Evolutionary conservation across 768 basidiomycete genomes (phyloP).

Genomic region (Tulasnella sp.): DNA sequence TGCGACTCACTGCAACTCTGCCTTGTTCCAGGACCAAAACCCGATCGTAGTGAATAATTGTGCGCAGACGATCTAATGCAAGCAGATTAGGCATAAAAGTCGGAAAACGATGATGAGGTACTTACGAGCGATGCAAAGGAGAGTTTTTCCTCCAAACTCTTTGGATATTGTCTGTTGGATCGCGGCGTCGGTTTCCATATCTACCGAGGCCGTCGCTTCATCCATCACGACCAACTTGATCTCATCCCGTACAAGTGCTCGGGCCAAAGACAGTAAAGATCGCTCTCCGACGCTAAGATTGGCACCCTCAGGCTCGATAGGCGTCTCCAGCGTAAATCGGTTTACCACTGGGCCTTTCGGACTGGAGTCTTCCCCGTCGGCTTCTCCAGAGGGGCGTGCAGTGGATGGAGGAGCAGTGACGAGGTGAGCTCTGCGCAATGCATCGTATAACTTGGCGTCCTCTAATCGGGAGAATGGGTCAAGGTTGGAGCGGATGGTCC

Average conservation of each 20-base stretch:
- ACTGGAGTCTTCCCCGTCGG: background rate
- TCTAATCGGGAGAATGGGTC: constrained; percentile 33
- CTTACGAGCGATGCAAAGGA: constrained; percentile 19
- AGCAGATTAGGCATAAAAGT: background rate
- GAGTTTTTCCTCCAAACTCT: constrained; percentile 26
- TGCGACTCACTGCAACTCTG: constrained; percentile 26
- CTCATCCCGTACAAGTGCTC: constrained; percentile 29
- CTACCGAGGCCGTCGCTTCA: constrained; percentile 24
- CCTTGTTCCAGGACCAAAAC: constrained; percentile 57
- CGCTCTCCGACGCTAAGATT: constrained; percentile 31
- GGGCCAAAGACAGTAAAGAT: constrained; percentile 17
- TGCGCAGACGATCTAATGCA: constrained; percentile 13
- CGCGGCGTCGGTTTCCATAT: constrained; percentile 22
- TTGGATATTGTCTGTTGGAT: constrained; percentile 27
- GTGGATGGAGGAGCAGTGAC: constrained; percentile 17
- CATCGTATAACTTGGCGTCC: constrained; percentile 33
- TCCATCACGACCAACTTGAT: constrained; percentile 27
- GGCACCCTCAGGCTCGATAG: constrained; percentile 34
- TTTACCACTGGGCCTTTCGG: background rate
- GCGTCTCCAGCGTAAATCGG: constrained; percentile 33
- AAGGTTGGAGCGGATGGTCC: constrained; percentile 22
- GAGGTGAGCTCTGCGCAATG: constrained; percentile 33
- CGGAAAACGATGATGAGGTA: background rate
- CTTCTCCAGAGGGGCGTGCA: background rate
- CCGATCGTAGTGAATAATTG: constrained; percentile 32